Conservation (phyloP, 2,329 filamentous ascomycete species). For the Ascochyta koolunga region DNA sequence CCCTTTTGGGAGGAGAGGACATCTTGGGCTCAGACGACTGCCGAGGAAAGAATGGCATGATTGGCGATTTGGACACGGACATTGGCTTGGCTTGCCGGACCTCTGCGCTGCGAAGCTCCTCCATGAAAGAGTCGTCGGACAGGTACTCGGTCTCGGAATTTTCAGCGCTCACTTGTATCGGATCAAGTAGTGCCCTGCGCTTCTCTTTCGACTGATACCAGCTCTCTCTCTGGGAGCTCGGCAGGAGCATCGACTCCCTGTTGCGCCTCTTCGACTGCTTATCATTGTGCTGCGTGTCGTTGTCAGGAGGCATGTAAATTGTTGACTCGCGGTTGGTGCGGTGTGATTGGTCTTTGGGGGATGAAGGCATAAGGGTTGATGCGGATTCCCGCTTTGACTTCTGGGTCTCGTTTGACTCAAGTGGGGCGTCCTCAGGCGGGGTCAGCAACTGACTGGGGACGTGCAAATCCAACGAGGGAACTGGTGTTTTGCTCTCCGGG, state of each 20-base stretch:
- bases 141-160: slow-evolving; percentile 57
- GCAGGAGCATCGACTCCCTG: slow-evolving; percentile 38
- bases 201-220: slow-evolving; percentile 45
- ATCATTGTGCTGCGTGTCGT: slow-evolving; percentile 21
- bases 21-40: slow-evolving; percentile 29
- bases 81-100: slow-evolving; percentile 84
- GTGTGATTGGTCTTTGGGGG: slow-evolving; percentile 23
- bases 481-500: slow-evolving; percentile 35
- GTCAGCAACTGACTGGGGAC: slow-evolving; percentile 21
- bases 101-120: slow-evolving; percentile 82
- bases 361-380: slow-evolving; percentile 25
- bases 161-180: slow-evolving; percentile 46
- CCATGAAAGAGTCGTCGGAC: slow-evolving; percentile 83
- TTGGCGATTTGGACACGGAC: slow-evolving; percentile 76
- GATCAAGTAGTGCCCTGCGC: slow-evolving; percentile 49
- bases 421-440: slow-evolving; percentile 15
- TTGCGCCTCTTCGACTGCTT: slow-evolving; percentile 29
- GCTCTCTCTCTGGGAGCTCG: slow-evolving; percentile 30
- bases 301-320: slow-evolving; percentile 34
- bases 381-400: slow-evolving; percentile 14
- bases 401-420: slow-evolving; percentile 16
- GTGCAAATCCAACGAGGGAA: slow-evolving; percentile 30
- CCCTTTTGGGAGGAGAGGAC: slow-evolving; percentile 33
- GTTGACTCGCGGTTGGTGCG: slow-evolving; percentile 43
- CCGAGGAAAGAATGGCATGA: slow-evolving; percentile 65